Base-by-base conservation (phyloP, 352 stramenopile species). In the Globisporangium canariense region DNA sequence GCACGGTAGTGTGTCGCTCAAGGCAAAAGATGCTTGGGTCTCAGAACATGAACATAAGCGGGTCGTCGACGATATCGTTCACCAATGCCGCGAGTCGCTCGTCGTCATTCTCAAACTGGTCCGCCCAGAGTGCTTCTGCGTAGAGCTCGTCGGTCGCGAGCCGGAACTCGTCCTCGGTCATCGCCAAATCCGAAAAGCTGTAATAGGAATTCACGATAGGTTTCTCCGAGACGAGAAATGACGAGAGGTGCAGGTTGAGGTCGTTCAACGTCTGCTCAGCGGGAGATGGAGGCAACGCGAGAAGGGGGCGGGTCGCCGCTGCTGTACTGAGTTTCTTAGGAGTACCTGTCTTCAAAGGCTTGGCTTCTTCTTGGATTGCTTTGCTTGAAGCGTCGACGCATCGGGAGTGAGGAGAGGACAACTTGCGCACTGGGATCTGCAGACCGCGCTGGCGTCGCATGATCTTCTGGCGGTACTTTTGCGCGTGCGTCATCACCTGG, bases 391-490 rank as follows among this genome's bases (percentile, higher is more conserved):
- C 13, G 25, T 3, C 41, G 41, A 0, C 14, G 4, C 14, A 16
- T 4, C 25, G 25, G 4, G 34, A 18, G 14, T 14, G 9, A 13
- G 38, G 9, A 43, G 38, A 43, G 22, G 22, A 16, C n/a, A 8
- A 2, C 18, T 22, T 47, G 53, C 53, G 53, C 18, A 14, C 13
- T 2, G 41, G 53, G 34, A 59, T 32, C 53, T 59, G 41, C 32
- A 59, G 53, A 20, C 41, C 56, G 38, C 80, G 80, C 66, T 86
- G 70, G 52, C 76, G 71, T 34, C 81, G 74, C 50, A 73, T 73
- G 71, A 92, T 83, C 69, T 90, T 92, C 72, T 92, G 79, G 4
- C 81, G 81, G 63, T 90, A 92, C 66, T 92, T 92, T 40, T 92
- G 80, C 56, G 83, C 83, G 71, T 91, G 83, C 11, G 77, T 87